These are phyloP conservation scores for Furcasterigmium sp. DNA, from an alignment of 2,329 filamentous ascomycete species.

Conservation along the genomic window DNA sequence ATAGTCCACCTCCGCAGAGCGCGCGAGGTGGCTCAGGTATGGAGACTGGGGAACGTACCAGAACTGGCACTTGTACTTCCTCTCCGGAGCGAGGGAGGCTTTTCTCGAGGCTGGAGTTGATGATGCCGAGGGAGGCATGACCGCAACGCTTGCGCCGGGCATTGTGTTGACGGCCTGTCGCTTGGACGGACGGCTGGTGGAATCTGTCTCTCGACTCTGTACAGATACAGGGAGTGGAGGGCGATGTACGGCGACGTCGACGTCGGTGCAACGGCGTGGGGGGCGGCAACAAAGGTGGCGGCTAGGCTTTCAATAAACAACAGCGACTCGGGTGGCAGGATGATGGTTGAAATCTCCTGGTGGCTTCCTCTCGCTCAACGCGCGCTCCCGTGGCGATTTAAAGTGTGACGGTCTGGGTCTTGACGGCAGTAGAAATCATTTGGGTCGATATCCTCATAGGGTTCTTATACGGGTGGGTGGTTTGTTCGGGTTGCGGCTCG, in stretches of 20 bases:
- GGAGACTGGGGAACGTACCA: constrained; percentile 37
- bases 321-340: constrained; percentile 32
- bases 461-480: constrained; percentile 7
- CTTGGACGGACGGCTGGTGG: constrained; percentile 14
- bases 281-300: neutral
- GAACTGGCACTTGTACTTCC: constrained; percentile 99
- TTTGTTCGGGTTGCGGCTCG: constrained; percentile 3
- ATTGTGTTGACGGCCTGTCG: constrained; percentile 45
- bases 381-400: constrained; percentile 62
- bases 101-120: constrained; percentile 72
- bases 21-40: too few relatives aligned
- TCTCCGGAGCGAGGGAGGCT: constrained; percentile 73
- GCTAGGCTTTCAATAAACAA: constrained; percentile 8
- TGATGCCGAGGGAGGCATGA: constrained; percentile 56
- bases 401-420: constrained; percentile 49
- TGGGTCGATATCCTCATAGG: constrained; percentile 18
- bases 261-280: constrained; percentile 17
- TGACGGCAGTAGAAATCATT: constrained; percentile 8
- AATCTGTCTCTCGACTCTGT: constrained; percentile 12
- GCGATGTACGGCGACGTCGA: constrained; percentile 17
- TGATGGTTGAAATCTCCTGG: constrained; percentile 56
- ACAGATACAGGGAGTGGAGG: constrained; percentile 12
- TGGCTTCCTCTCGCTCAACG: constrained; percentile 45
- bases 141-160: constrained; percentile 66
- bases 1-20: too few relatives aligned